Evolutionary conservation across 345 rosid species (phyloP).

Genomic region (Sonneratia alba): DNA sequence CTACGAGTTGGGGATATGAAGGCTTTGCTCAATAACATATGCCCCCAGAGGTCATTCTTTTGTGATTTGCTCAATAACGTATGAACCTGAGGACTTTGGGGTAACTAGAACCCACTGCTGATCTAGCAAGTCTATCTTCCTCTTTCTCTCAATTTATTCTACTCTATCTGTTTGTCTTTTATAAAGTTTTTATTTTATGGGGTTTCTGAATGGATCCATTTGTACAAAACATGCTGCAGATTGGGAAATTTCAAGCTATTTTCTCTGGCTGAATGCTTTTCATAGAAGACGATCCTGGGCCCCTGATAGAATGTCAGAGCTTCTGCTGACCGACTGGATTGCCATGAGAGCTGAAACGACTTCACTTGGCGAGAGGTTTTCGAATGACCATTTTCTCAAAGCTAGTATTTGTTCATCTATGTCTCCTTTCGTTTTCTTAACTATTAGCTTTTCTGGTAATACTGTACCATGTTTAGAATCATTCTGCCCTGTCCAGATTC

Average conservation of each 20-base stretch:
- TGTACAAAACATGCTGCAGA: not conserved
- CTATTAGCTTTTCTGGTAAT: not conserved
- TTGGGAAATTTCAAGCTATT: not conserved
- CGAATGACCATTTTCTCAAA: not conserved
- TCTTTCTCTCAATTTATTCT: not conserved
- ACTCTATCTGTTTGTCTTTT: not conserved
- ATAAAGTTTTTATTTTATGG: not conserved
- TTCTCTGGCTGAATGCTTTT: not conserved
- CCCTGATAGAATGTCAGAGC: not conserved
- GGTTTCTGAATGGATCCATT: not conserved
- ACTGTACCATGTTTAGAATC: not conserved
- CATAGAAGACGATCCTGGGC: not conserved
- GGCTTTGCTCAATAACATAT: conserved; percentile 6
- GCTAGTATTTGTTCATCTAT: not conserved
- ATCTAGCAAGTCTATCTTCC: not conserved
- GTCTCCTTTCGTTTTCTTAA: not conserved
- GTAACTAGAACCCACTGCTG: not conserved
- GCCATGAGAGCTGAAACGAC: not conserved
- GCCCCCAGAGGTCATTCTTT: conserved; percentile 14
- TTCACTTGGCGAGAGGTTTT: not conserved
- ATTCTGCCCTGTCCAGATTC: not conserved
- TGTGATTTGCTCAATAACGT: not conserved
- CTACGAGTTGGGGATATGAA: conserved; percentile 4
- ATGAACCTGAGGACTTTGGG: not conserved
- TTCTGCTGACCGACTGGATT: not conserved